Percentiles rank a stretch among this genome's conserved stretches.
These are phyloP conservation scores for Aureobasidium sp. DNA, from an alignment of 2,329 filamentous ascomycete genomes.

Conservation along the genomic window DNA sequence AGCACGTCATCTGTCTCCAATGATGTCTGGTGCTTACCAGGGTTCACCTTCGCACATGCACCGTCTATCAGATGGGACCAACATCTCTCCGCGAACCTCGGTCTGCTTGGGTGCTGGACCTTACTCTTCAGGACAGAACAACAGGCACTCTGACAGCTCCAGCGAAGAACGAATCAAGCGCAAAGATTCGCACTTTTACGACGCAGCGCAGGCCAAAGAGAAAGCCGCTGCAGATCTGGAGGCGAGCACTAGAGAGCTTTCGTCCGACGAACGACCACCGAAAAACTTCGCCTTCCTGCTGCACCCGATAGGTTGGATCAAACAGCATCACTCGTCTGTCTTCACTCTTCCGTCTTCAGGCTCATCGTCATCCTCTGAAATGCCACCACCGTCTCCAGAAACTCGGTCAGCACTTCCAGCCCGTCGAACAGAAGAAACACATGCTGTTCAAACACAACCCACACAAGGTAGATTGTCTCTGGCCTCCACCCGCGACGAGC, in stretches of 20 bases:
- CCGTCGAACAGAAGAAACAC: neutral
- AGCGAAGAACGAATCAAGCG: neutral
- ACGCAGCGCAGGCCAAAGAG: neutral
- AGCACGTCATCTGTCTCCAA: neutral
- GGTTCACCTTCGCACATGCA: neutral
- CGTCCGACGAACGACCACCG: neutral
- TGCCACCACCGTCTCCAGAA: neutral
- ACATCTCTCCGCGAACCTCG: neutral
- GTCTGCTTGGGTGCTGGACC: neutral
- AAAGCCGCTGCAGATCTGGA: neutral
- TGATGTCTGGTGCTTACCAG: neutral
- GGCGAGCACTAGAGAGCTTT: neutral
- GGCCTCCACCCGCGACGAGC: neutral
- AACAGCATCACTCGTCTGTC: neutral
- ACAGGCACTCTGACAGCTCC: neutral
- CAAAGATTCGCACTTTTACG: conserved; percentile 2
- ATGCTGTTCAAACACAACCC: neutral
- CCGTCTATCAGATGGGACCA: neutral
- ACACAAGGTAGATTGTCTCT: neutral
- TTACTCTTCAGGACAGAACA: too few relatives aligned
- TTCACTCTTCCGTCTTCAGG: neutral
- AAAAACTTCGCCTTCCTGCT: neutral
- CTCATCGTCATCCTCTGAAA: neutral
- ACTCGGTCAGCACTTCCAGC: neutral
- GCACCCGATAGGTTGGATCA: neutral